Percentiles rank a stretch among this genome's conserved stretches.
phyloP scores from a whole-genome alignment of 495 filamentous ascomycete genomes.

The Hypoxylon fragiforme region DNA sequence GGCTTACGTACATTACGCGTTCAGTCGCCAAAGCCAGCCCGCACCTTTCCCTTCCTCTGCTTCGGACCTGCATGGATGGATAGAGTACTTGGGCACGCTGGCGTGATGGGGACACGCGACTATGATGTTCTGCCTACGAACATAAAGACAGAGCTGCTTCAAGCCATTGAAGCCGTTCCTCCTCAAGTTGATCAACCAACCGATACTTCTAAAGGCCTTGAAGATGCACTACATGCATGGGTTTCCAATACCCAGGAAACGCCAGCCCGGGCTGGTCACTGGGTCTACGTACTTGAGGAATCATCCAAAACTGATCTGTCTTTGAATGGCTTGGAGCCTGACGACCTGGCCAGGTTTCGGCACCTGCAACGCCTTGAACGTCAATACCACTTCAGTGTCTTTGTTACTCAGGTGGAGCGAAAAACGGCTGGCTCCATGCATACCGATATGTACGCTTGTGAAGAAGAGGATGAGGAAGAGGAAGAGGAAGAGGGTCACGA shows the following conservation, averaged over 20 bases:
- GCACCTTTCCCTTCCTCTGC: too few species aligned
- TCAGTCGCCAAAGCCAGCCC: too few species aligned
- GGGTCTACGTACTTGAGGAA: slow-evolving; percentile 5
- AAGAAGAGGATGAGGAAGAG: slow-evolving; percentile 1
- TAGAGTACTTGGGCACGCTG: not conserved
- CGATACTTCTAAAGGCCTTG: not conserved
- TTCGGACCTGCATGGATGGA: too few species aligned
- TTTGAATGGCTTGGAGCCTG: not conserved
- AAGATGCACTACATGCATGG: slow-evolving; percentile 3
- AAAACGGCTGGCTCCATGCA: not conserved
- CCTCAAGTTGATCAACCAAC: not conserved
- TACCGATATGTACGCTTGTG: not conserved
- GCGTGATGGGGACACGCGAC: not conserved
- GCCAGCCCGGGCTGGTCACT: not conserved
- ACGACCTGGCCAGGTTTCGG: not conserved
- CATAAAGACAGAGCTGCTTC: not conserved
- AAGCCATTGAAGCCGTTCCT: slow-evolving; percentile 3
- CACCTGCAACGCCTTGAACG: slow-evolving; percentile 1
- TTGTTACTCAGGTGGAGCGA: slow-evolving; percentile 5
- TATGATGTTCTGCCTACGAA: not conserved
- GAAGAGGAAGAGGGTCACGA: not conserved
- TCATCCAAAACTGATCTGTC: slow-evolving; percentile 6
- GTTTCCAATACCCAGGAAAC: not conserved
- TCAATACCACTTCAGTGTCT: slow-evolving; percentile 8
- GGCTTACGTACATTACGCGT: too few species aligned